Percentiles rank a stretch among this genome's conserved stretches.
These are phyloP conservation scores for Pseudozyma sp. DNA, from an alignment of 1,284 basidiomycete genomes.

Conservation along the genomic window DNA sequence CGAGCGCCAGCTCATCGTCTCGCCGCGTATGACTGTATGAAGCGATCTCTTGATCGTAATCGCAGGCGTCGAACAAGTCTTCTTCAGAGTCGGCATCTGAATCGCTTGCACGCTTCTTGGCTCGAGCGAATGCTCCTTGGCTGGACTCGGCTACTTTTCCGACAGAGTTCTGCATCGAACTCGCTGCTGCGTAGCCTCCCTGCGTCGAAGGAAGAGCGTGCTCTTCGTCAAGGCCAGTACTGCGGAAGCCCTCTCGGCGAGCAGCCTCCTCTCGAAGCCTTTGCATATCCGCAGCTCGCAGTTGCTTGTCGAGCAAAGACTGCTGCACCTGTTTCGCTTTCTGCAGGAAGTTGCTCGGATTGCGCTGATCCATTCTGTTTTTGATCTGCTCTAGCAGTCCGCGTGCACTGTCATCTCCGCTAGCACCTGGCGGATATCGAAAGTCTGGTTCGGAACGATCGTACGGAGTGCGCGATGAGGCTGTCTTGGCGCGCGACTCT, in stretches of 20 bases:
- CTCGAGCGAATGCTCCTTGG: constrained; percentile 27
- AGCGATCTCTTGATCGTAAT: not conserved
- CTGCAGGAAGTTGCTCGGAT: constrained; percentile 31
- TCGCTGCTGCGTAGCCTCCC: not conserved
- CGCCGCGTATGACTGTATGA: not conserved
- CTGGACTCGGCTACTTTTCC: not conserved
- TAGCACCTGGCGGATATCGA: constrained; percentile 27
- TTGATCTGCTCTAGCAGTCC: constrained; percentile 38
- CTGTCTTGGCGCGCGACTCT: constrained; percentile 27
- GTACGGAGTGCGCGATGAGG: constrained; percentile 2
- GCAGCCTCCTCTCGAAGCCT: constrained; percentile 19
- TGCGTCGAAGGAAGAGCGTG: not conserved
- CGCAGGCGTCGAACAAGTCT: not conserved
- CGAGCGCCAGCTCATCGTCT: constrained; percentile 32
- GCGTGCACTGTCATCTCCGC: constrained; percentile 14
- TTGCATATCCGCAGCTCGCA: constrained; percentile 14
- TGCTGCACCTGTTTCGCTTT: constrained; percentile 44
- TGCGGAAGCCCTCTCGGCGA: constrained; percentile 23
- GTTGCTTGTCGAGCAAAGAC: constrained; percentile 40
- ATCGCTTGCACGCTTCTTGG: not conserved
- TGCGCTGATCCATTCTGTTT: constrained; percentile 26
- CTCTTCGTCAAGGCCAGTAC: constrained; percentile 23
- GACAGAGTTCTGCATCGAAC: not conserved
- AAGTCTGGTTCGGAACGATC: not conserved
- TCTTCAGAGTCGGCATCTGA: constrained; percentile 6